These are phyloP conservation scores for Populus ilicifolia DNA, from an alignment of 345 rosid species.

Conservation along the genomic window DNA sequence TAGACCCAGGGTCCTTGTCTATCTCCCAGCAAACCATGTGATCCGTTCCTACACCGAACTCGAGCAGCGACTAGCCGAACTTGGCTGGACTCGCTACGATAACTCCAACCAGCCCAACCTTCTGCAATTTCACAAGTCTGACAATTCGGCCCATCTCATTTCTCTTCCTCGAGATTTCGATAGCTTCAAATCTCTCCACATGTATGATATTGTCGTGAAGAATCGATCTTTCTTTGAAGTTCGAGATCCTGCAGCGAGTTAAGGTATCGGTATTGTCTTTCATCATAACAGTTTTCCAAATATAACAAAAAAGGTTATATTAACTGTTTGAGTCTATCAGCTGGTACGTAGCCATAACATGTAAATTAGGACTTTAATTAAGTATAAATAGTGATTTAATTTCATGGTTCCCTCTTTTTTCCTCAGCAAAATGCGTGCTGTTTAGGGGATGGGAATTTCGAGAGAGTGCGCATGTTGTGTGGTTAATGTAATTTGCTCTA, in stretches of 20 bases:
- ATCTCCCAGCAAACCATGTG: constrained; percentile 53
- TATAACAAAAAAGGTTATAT: background rate
- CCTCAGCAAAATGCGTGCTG: background rate
- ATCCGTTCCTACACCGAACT: constrained; percentile 48
- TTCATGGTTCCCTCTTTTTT: too few relatives aligned
- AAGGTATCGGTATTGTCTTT: background rate
- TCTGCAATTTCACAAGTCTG: constrained; percentile 59
- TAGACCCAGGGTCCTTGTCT: constrained; percentile 58
- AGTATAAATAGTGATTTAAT: background rate
- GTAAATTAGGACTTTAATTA: background rate
- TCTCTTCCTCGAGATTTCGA: constrained; percentile 47
- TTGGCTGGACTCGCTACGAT: constrained; percentile 64
- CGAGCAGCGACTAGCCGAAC: constrained; percentile 46
- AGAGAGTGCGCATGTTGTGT: background rate
- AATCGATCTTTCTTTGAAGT: constrained; percentile 59
- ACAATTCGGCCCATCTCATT: constrained; percentile 43
- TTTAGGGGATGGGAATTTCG: background rate
- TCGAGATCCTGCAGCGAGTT: constrained; percentile 27
- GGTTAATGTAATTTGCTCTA: background rate
- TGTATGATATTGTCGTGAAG: constrained; percentile 71
- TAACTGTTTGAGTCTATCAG: background rate
- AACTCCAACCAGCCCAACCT: constrained; percentile 34
- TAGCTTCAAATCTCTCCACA: constrained; percentile 39
- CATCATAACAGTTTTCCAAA: background rate
- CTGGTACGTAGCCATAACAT: background rate